Conservation (phyloP, 805 yeast genomes). For the Candida ponderosae region DNA sequence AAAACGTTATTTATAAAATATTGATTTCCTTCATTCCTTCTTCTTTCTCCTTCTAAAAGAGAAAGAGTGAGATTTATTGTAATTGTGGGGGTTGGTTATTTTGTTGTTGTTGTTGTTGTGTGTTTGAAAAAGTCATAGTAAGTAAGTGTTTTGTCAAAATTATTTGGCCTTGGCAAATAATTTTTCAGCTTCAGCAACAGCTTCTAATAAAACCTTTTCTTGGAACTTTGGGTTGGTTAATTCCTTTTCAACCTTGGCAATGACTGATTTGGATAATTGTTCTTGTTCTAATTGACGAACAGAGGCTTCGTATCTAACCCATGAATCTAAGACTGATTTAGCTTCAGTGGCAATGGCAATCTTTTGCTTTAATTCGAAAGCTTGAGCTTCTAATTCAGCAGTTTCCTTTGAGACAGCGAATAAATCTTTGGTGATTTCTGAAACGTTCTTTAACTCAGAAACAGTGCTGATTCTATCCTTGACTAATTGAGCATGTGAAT, state of each 20-base stretch:
- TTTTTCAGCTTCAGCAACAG: slow-evolving; percentile 88
- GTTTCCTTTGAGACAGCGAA: slow-evolving; percentile 96
- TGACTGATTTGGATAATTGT: slow-evolving; percentile 80
- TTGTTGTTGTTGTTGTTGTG: no score
- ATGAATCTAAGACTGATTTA: slow-evolving; percentile 90
- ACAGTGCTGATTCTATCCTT: slow-evolving; percentile 87
- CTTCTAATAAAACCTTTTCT: slow-evolving; percentile 83
- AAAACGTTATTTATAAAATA: no score
- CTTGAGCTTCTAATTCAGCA: slow-evolving; percentile 89
- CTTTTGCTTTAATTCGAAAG: slow-evolving; percentile 88
- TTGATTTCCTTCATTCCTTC: no score
- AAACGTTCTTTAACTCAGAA: slow-evolving; percentile 84
- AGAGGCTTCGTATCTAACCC: slow-evolving; percentile 97
- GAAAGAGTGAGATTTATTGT: no score
- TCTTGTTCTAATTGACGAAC: slow-evolving; percentile 94
- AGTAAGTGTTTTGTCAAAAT: not conserved
- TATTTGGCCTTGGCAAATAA: slow-evolving; percentile 43
- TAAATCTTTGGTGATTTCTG: slow-evolving; percentile 81
- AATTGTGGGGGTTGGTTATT: no score
- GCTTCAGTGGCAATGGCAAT: slow-evolving; percentile 87
- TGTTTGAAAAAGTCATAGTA: not conserved
- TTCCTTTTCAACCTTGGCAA: slow-evolving; percentile 82
- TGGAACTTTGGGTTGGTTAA: slow-evolving; percentile 85
- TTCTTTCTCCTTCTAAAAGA: no score
- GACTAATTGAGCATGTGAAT: slow-evolving; percentile 87